Evolutionary conservation across 768 basidiomycete genomes (phyloP).

Genomic region (Podaxis rugospora): DNA sequence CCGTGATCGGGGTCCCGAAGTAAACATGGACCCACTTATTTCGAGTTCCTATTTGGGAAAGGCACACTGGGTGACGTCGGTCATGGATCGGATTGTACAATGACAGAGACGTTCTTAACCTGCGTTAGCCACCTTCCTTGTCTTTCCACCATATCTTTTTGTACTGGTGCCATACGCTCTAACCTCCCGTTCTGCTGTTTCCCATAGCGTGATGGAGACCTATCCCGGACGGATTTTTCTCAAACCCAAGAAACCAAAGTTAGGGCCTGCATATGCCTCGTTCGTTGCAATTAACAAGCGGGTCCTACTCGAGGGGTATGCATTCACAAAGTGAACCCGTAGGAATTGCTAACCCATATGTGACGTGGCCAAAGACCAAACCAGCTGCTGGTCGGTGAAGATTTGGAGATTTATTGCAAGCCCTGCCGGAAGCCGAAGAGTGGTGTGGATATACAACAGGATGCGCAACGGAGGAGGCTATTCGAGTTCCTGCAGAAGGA

Average conservation of each 20-base stretch:
- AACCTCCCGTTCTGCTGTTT: not conserved
- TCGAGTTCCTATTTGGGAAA: not conserved
- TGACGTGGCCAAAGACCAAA: not conserved
- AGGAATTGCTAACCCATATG: not conserved
- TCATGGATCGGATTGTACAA: not conserved
- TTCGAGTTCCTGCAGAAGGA: not conserved
- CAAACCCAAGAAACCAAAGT: not conserved
- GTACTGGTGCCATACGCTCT: not conserved
- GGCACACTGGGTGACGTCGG: not conserved
- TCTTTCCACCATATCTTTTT: not conserved
- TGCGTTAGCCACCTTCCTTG: not conserved
- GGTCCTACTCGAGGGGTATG: not conserved
- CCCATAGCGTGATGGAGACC: not conserved
- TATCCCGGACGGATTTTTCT: not conserved
- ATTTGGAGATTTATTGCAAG: not conserved
- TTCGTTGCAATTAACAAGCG: not conserved
- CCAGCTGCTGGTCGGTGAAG: not conserved
- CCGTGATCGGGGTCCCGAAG: not conserved
- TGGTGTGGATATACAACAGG: not conserved
- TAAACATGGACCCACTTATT: slow-evolving; percentile 6
- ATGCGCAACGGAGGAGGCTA: not conserved
- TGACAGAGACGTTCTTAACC: not conserved
- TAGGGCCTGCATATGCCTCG: not conserved
- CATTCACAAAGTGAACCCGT: not conserved
- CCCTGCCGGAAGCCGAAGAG: not conserved